Conservation (phyloP, 1,284 basidiomycete genomes). For the Malassezia sp. region DNA sequence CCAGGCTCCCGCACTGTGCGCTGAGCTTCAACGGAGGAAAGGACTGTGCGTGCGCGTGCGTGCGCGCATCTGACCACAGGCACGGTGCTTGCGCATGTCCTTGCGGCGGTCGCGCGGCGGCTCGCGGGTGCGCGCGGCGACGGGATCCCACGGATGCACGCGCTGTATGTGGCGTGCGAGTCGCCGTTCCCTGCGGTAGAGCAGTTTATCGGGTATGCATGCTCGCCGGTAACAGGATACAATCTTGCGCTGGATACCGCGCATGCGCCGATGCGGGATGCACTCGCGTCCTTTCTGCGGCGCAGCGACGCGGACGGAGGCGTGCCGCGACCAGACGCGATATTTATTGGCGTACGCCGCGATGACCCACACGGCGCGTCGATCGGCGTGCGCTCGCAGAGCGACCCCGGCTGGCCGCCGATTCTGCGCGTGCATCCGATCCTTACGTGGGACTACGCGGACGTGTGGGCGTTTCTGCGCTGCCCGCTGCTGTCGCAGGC, state of each 20-base stretch:
- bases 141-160: constrained; percentile 54
- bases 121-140: constrained; percentile 22
- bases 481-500: constrained; percentile 59
- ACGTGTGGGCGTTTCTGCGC: constrained; percentile 79
- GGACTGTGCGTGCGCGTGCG: constrained; percentile 55
- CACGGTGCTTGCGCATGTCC: constrained; percentile 86
- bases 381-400: constrained; percentile 20
- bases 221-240: constrained; percentile 54
- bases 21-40: constrained; percentile 97
- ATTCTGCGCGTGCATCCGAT: constrained; percentile 90
- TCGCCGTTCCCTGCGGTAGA: constrained; percentile 79
- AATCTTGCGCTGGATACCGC: constrained; percentile 67
- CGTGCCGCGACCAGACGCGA: constrained; percentile 51
- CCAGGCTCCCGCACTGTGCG: constrained; percentile 48
- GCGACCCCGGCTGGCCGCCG: constrained; percentile 61
- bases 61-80: no score
- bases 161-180: constrained; percentile 78
- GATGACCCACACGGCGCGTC: constrained; percentile 71
- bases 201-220: constrained; percentile 61
- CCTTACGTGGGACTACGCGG: constrained; percentile 79
- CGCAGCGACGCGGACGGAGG: not conserved
- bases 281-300: constrained; percentile 58
- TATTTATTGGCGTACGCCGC: constrained; percentile 75
- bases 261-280: constrained; percentile 69
- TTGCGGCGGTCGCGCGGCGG: constrained; percentile 57